Percentiles rank a stretch among this genome's conserved stretches.
phyloP scores from a whole-genome alignment of 768 basidiomycete species.

The Amanita rubescens region DNA sequence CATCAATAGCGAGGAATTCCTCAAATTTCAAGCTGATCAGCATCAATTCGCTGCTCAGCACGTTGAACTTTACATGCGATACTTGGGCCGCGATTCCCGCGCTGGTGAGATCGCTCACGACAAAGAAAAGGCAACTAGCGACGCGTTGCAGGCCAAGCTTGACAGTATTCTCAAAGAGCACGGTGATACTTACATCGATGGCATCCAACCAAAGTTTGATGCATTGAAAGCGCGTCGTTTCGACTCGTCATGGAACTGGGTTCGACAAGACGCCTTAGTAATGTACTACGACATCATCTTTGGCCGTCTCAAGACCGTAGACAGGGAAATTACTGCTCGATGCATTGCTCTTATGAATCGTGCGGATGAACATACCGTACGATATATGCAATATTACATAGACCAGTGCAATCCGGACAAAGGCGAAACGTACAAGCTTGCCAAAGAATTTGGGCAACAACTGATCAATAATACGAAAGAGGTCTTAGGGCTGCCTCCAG shows the following conservation, averaged over 20 bases:
- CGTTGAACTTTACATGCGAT: constrained; percentile 94
- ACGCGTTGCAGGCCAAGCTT: constrained; percentile 73
- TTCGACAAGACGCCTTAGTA: constrained; percentile 88
- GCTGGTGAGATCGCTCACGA: constrained; percentile 88
- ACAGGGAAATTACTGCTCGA: constrained; percentile 93
- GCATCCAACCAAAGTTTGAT: constrained; percentile 92
- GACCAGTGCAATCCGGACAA: constrained; percentile 70
- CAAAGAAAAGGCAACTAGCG: constrained; percentile 68
- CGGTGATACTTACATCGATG: constrained; percentile 88
- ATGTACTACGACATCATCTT: constrained; percentile 99
- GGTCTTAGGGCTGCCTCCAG: constrained; percentile 73
- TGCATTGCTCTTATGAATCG: constrained; percentile 98
- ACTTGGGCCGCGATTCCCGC: constrained; percentile 89
- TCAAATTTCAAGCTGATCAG: constrained; percentile 93
- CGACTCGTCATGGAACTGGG: constrained; percentile 99
- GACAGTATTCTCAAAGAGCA: constrained; percentile 90
- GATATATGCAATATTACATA: constrained; percentile 96
- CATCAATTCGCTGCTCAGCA: constrained; percentile 89
- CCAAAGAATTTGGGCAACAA: constrained; percentile 94
- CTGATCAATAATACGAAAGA: constrained; percentile 91
- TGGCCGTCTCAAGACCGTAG: constrained; percentile 87
- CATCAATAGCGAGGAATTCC: constrained; percentile 97
- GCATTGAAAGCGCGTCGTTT: constrained; percentile 95
- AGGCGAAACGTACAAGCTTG: constrained; percentile 91
- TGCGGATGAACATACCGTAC: constrained; percentile 85